Conservation (phyloP, 331 rosid species). For the Malus hybrid region DNA sequence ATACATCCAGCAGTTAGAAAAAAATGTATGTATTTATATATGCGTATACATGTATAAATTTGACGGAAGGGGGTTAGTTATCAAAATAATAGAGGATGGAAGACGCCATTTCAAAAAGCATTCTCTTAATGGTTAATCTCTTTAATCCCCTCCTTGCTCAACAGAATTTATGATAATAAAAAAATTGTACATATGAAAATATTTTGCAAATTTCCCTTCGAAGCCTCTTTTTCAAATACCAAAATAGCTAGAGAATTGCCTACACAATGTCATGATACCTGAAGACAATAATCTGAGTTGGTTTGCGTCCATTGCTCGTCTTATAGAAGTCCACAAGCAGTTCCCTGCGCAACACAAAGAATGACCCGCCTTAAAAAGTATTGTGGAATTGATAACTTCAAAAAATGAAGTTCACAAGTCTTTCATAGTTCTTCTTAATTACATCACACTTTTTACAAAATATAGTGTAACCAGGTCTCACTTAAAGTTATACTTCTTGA, state of each 20-base stretch:
- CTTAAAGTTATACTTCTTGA: background rate
- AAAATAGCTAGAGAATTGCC: background rate
- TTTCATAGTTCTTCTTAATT: background rate
- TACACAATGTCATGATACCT: constrained; percentile 39
- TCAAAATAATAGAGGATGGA: no score
- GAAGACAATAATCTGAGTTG: constrained; percentile 81
- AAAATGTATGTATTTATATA: background rate
- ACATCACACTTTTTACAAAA: background rate
- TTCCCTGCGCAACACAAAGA: constrained; percentile 65
- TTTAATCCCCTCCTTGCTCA: no score
- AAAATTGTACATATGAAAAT: no score
- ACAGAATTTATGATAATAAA: no score
- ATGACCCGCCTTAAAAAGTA: constrained; percentile 7
- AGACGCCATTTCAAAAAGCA: no score
- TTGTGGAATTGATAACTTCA: background rate
- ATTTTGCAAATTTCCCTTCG: no score
- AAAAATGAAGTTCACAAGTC: background rate
- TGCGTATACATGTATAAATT: no score
- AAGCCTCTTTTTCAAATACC: background rate
- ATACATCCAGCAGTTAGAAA: background rate
- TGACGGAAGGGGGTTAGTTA: no score
- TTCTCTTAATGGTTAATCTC: no score
- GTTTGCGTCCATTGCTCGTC: constrained; percentile 56
- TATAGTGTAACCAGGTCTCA: background rate
- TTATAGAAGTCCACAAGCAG: constrained; percentile 74